These are phyloP conservation scores for Linum tenue DNA, from an alignment of 345 rosid genomes.

Conservation along the genomic window DNA sequence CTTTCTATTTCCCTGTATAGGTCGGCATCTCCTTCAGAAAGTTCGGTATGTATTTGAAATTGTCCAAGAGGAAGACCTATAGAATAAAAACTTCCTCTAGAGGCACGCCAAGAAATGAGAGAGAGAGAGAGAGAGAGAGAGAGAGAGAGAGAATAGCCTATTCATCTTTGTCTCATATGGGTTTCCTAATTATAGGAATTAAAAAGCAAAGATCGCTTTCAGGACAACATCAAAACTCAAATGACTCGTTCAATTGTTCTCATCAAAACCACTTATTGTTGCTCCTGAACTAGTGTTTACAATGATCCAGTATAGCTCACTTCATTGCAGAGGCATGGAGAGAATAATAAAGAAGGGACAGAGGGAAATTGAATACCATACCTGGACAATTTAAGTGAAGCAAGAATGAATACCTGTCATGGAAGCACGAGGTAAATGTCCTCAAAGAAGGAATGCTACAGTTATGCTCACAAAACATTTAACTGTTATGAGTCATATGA, in stretches of 20 bases:
- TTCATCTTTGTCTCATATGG: too few species aligned
- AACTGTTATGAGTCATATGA: neutral
- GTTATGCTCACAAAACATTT: neutral
- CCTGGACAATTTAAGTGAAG: neutral
- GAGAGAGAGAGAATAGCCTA: too few species aligned
- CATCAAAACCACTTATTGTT: neutral
- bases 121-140: too few species aligned
- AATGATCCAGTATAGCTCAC: too few species aligned
- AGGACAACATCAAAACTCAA: neutral
- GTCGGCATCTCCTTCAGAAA: too few species aligned
- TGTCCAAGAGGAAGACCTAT: too few species aligned
- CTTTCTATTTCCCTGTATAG: too few species aligned
- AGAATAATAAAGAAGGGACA: neutral
- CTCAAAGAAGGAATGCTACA: slow-evolving; percentile 60
- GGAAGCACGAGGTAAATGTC: slow-evolving; percentile 81
- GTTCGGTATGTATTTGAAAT: too few species aligned
- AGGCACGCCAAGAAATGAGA: too few species aligned
- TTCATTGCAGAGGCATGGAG: neutral
- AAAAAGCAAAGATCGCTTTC: too few species aligned
- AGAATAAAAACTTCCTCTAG: too few species aligned
- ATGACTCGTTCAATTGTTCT: neutral
- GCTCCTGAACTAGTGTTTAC: neutral
- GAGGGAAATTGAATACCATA: neutral
- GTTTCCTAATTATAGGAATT: too few species aligned
- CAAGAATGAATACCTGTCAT: slow-evolving; percentile 45